Conservation (phyloP, 2,329 filamentous ascomycete genomes). For the Aspergillus melleus region DNA sequence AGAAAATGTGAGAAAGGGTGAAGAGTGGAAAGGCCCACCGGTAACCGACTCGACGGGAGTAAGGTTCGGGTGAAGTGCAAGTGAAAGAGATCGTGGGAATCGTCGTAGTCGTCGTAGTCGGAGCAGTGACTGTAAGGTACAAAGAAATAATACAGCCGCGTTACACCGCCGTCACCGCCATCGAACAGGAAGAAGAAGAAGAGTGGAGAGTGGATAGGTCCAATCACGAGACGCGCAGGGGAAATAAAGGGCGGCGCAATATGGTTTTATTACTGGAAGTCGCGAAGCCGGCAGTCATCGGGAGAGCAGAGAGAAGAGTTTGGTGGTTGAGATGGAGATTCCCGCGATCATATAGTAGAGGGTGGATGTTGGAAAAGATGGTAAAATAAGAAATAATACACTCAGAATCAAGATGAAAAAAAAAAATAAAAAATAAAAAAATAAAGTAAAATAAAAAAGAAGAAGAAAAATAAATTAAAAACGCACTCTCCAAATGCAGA, state of each 20-base stretch:
- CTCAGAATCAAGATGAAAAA: slow-evolving; percentile 7
- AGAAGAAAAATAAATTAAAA: neutral
- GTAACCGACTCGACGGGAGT: neutral
- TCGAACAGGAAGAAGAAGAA: slow-evolving; percentile 10
- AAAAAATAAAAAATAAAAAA: slow-evolving; percentile 11
- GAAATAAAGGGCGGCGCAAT: neutral
- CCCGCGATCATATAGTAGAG: neutral
- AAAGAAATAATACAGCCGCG: slow-evolving; percentile 20
- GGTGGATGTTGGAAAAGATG: neutral
- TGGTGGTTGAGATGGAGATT: neutral
- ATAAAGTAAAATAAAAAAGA: neutral
- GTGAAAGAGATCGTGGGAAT: neutral
- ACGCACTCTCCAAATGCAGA: neutral
- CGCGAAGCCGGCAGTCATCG: neutral
- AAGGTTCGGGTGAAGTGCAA: neutral
- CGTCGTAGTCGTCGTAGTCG: neutral
- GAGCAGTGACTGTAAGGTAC: neutral
- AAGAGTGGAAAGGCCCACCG: neutral
- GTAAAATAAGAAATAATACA: slow-evolving; percentile 15
- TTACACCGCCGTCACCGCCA: slow-evolving; percentile 25
- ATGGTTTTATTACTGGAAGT: neutral
- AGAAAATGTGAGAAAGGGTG: slow-evolving; percentile 1
- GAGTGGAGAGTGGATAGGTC: neutral
- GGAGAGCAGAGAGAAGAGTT: slow-evolving; percentile 5
- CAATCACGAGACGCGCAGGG: neutral